These are phyloP conservation scores for Basidiobolus meristosporus DNA, from an alignment of 371 early-diverging fungal genomes.

Conservation along the genomic window DNA sequence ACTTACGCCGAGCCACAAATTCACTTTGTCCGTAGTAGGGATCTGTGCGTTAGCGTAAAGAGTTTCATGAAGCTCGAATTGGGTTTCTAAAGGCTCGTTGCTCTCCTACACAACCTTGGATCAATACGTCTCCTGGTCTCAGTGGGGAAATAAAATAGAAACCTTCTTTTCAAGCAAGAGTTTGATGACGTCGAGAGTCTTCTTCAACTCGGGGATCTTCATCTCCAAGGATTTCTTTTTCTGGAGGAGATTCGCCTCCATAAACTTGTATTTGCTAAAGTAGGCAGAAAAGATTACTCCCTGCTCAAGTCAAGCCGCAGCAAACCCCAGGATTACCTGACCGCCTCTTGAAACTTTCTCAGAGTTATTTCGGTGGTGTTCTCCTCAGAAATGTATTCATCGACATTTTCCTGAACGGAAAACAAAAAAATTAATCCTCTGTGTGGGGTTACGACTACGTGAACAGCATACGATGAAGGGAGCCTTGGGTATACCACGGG, in stretches of 20 bases:
- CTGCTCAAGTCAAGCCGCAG: not conserved
- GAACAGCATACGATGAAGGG: conserved; percentile 68
- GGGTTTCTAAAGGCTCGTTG: conserved; percentile 55
- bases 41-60: conserved; percentile 75
- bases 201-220: conserved; percentile 92
- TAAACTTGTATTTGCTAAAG: conserved; percentile 85
- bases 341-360: conserved; percentile 80
- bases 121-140: not conserved
- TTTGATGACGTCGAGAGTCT: conserved; percentile 71
- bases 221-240: conserved; percentile 62
- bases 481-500: conserved; percentile 87
- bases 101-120: conserved; percentile 12
- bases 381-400: conserved; percentile 53
- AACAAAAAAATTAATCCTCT: not conserved
- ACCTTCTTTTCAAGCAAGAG: conserved; percentile 44
- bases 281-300: not conserved
- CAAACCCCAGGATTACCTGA: conserved; percentile 27
- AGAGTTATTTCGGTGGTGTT: conserved; percentile 65
- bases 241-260: conserved; percentile 77
- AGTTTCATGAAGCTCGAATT: conserved; percentile 88
- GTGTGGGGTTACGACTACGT: not conserved
- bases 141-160: conserved; percentile 1
- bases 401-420: conserved; percentile 57
- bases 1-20: conserved; percentile 88
- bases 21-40: conserved; percentile 54